Base-by-base conservation (phyloP, 2,329 filamentous ascomycete genomes). In the Parafenestella ontariensis region DNA sequence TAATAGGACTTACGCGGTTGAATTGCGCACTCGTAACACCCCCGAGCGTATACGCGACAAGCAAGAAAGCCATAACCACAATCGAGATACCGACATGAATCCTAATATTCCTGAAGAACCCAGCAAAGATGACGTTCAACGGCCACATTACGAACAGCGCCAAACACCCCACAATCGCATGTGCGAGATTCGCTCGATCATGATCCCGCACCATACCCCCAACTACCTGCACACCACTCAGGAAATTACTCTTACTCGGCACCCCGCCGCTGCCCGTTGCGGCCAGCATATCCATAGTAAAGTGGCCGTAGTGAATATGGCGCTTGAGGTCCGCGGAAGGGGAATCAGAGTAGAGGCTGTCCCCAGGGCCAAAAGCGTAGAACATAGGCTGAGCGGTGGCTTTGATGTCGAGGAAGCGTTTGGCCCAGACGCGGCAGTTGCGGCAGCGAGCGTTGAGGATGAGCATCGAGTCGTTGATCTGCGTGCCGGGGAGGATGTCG, bases 61-160 rank as follows among this genome's bases (percentile, higher is more conserved):
- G 37, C 3, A 79, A 69, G 6, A 77, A 69, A 0, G 73, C 61
- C 10, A 77, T 58, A 4, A 77, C 73, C 0, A 78, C 37, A 0
- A 72, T 62, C 37, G 79, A 78, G 13, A 78, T 63, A 0, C 73
- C 68, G 37, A 78, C 72, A 62, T 82, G 81, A 15, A 77, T 67
- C 44, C 71, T 71, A 29, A 79, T 76, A 44, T 74, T 72, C 31
- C 72, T 68, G 21, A 78, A 60, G 10, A 78, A 73, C 2, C 75
- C 73, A 0, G 79, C 72, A 3, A 77, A 50, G 15, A 78, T 21
- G 40, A 73, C 53, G 36, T 72, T 73, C 11, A 75, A 24, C 13
- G 68, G 66, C 66, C 68, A 71, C 13, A 70, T 44, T 15, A 75
- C 57, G 24, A 76, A 73, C 2, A 76, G 31, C 2, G 71, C 71